Percentiles rank a stretch among this genome's conserved stretches.
Conservation (phyloP, 164 flowering plant species). For the Hamamelis virginiana region DNA sequence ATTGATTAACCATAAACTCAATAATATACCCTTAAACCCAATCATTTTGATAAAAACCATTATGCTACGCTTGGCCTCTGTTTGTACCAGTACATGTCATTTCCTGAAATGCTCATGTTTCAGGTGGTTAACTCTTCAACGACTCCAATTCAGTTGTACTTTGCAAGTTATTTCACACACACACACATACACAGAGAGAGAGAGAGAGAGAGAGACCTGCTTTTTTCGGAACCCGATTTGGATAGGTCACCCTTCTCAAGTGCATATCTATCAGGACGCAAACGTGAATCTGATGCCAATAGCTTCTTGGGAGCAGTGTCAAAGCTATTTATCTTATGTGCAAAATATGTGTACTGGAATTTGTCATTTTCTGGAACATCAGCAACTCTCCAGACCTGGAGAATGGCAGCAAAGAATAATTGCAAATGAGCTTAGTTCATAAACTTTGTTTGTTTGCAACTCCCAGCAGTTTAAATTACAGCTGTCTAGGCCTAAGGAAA, state of each 20-base stretch:
- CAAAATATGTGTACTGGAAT: conserved; percentile 73
- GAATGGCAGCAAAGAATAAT: not conserved
- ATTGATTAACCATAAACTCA: too few relatives aligned
- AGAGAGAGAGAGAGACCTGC: conserved; percentile 51
- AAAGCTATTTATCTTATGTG: conserved; percentile 79
- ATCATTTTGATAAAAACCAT: too few relatives aligned
- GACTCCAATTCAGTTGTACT: too few relatives aligned
- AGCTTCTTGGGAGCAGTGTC: conserved; percentile 77
- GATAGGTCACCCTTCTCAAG: conserved; percentile 74
- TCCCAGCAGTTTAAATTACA: not conserved
- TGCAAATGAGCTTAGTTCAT: not conserved
- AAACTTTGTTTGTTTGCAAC: not conserved
- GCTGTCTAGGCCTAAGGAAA: not conserved
- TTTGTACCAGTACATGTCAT: too few relatives aligned
- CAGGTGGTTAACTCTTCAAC: not conserved
- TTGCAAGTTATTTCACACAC: not conserved
- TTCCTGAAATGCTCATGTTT: too few relatives aligned
- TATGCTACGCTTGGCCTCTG: too few relatives aligned
- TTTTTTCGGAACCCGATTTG: conserved; percentile 74
- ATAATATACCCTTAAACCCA: too few relatives aligned
- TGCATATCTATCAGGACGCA: conserved; percentile 80
- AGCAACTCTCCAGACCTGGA: conserved; percentile 73
- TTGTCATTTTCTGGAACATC: conserved; percentile 64
- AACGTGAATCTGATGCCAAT: conserved; percentile 81
- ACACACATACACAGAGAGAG: conserved; percentile 17